These are phyloP conservation scores for Platanthera zijinensis DNA, from an alignment of 106 monocot genomes.

Conservation along the genomic window DNA sequence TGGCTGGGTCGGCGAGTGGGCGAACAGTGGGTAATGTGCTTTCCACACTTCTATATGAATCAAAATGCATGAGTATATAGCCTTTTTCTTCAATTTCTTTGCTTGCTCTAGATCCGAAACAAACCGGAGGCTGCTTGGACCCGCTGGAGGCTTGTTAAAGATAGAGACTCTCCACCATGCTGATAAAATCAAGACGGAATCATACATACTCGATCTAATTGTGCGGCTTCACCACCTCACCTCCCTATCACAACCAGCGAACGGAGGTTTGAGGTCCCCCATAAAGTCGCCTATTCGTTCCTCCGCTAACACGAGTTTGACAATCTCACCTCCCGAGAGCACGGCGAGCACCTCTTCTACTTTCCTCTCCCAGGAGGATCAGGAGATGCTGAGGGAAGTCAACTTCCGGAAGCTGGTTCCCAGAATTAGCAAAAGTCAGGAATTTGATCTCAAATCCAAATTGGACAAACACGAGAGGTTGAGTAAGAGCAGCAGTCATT, in stretches of 20 bases:
- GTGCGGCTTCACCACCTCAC: conserved; percentile 92
- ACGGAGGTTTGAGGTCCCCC: conserved; percentile 71
- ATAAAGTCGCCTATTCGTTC: conserved; percentile 83
- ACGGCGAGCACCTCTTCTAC: conserved; percentile 18
- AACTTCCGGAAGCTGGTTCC: conserved; percentile 56
- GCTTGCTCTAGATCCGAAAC: conserved; percentile 50
- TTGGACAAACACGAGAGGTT: conserved; percentile 38
- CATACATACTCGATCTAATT: conserved; percentile 78
- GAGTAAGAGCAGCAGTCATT: conserved; percentile 88
- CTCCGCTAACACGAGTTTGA: conserved; percentile 29
- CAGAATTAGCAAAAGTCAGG: conserved; percentile 96
- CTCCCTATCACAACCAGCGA: conserved; percentile 39
- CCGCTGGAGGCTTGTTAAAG: conserved; percentile 40
- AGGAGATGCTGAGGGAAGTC: conserved; percentile 69
- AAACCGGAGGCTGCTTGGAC: conserved; percentile 44
- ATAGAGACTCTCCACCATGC: conserved; percentile 94
- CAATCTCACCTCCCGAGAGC: neutral
- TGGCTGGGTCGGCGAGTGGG: conserved; percentile 99
- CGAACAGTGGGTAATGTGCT: conserved; percentile 69
- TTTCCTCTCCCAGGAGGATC: conserved; percentile 67
- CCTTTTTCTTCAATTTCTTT: neutral
- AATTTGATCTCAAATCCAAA: conserved; percentile 40
- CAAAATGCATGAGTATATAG: neutral
- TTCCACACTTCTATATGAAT: neutral
- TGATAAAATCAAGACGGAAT: conserved; percentile 76